phyloP scores from a whole-genome alignment of 345 rosid genomes.

The Linum usitatissimum region DNA sequence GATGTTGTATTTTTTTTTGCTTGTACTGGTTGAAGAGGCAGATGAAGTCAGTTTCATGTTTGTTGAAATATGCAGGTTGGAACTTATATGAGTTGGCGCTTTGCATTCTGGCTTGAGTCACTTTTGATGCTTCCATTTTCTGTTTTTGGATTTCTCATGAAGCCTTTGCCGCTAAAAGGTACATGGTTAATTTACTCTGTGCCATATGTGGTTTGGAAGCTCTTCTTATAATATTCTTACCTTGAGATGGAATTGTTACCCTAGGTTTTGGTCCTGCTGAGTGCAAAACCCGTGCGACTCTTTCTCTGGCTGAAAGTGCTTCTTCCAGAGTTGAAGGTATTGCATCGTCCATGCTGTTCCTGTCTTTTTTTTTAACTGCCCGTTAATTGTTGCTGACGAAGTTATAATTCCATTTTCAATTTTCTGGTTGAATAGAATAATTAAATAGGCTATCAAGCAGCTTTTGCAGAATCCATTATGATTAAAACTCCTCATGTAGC shows the following conservation, averaged over 20 bases:
- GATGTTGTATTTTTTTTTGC: background rate
- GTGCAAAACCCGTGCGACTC: background rate
- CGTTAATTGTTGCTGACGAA: background rate
- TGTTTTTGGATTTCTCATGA: conserved; percentile 19
- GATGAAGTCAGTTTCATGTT: background rate
- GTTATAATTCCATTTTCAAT: background rate
- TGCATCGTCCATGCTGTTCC: background rate
- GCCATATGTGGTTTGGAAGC: background rate
- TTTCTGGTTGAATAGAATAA: background rate
- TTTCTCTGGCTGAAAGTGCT: conserved; percentile 10
- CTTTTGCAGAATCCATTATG: background rate
- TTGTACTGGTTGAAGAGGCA: background rate
- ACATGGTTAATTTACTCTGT: background rate
- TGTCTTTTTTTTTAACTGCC: too few species aligned
- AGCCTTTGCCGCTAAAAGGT: conserved; percentile 22
- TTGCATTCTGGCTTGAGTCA: conserved; percentile 20
- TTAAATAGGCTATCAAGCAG: background rate
- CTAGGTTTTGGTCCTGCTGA: conserved; percentile 15
- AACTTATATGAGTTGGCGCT: conserved; percentile 16
- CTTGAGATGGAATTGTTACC: background rate
- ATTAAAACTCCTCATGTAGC: background rate
- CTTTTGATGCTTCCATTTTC: conserved; percentile 24
- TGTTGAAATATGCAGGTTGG: conserved; percentile 13
- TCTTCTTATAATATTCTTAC: background rate
- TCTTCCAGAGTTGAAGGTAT: conserved; percentile 13